A percentile compares a stretch with the other conserved stretches of the same genome.
Conservation (phyloP, 1,284 basidiomycete species). For the Cutaneotrichosporon sp. region DNA sequence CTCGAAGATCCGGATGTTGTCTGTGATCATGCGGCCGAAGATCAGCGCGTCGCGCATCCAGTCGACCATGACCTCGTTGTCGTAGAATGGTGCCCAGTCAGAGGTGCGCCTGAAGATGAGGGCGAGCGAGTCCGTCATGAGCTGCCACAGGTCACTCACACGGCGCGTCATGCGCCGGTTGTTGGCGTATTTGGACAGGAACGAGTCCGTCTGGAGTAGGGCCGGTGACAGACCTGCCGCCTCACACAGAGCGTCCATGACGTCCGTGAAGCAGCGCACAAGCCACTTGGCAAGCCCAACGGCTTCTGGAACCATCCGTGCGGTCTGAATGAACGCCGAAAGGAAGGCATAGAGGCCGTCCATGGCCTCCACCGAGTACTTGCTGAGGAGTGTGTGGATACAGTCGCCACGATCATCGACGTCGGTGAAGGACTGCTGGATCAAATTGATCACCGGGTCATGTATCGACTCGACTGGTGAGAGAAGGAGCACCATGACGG, state of each 20-base stretch:
- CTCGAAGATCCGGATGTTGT: slow-evolving; percentile 75
- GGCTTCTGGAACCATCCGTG: slow-evolving; percentile 71
- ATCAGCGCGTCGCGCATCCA: slow-evolving; percentile 98
- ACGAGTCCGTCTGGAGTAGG: slow-evolving; percentile 52
- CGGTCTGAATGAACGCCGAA: slow-evolving; percentile 64
- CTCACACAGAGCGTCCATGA: slow-evolving; percentile 80
- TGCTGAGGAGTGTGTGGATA: slow-evolving; percentile 70
- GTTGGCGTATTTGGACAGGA: slow-evolving; percentile 49
- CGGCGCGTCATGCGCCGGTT: slow-evolving; percentile 54
- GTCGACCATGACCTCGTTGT: slow-evolving; percentile 76
- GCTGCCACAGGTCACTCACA: slow-evolving; percentile 73
- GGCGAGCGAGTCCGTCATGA: slow-evolving; percentile 75
- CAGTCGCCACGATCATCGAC: slow-evolving; percentile 82
- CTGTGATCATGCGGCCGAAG: slow-evolving; percentile 78
- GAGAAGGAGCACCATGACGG: slow-evolving; percentile 67
- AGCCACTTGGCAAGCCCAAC: slow-evolving; percentile 80
- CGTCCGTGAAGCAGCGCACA: slow-evolving; percentile 84
- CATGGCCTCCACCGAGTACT: slow-evolving; percentile 65
- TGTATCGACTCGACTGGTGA: slow-evolving; percentile 76
- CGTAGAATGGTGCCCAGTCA: slow-evolving; percentile 74
- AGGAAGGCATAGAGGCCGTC: slow-evolving; percentile 69
- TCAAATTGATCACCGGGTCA: slow-evolving; percentile 67
- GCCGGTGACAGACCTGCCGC: slow-evolving; percentile 56
- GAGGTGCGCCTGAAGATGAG: slow-evolving; percentile 81
- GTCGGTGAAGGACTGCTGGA: slow-evolving; percentile 80